A percentile compares a stretch with the other conserved stretches of the same genome.
These are phyloP conservation scores for Phyllosticta capitalensis DNA, from an alignment of 2,329 filamentous ascomycete genomes.

Conservation along the genomic window DNA sequence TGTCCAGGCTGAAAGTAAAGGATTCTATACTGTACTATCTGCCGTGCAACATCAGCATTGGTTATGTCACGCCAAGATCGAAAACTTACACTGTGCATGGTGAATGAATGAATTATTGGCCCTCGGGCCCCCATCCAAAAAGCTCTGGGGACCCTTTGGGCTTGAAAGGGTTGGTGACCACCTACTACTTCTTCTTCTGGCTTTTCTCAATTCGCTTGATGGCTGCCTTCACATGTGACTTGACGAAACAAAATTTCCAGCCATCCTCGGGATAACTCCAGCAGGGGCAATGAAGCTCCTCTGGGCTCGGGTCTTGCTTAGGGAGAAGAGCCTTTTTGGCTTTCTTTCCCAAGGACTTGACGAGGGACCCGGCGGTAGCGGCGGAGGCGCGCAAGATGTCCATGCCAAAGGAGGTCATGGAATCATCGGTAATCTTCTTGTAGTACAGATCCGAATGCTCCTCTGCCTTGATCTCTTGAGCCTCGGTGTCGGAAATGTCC, in stretches of 20 bases:
- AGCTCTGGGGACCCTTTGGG: too few relatives aligned
- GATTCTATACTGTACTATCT: too few relatives aligned
- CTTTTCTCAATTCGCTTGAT: background rate
- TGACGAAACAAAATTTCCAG: background rate
- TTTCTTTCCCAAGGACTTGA: background rate
- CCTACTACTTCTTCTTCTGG: background rate
- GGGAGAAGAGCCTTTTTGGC: conserved; percentile 30
- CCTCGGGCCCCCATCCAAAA: too few relatives aligned
- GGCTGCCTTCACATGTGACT: background rate
- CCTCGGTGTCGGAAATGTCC: background rate
- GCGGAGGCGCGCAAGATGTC: background rate
- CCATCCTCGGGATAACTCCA: background rate
- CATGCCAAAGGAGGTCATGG: background rate
- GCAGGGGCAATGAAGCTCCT: background rate
- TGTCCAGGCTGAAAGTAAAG: too few relatives aligned
- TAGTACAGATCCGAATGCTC: background rate
- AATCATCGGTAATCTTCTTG: conserved; percentile 1
- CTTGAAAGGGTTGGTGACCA: too few relatives aligned
- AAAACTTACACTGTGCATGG: too few relatives aligned
- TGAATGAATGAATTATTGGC: too few relatives aligned
- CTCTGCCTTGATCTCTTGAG: background rate
- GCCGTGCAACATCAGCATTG: too few relatives aligned
- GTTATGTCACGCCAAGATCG: too few relatives aligned
- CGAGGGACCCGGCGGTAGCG: background rate
- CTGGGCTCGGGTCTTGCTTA: background rate